These are phyloP conservation scores for Pseudozyma thailandica DNA, from an alignment of 1,284 basidiomycete genomes.

Conservation along the genomic window DNA sequence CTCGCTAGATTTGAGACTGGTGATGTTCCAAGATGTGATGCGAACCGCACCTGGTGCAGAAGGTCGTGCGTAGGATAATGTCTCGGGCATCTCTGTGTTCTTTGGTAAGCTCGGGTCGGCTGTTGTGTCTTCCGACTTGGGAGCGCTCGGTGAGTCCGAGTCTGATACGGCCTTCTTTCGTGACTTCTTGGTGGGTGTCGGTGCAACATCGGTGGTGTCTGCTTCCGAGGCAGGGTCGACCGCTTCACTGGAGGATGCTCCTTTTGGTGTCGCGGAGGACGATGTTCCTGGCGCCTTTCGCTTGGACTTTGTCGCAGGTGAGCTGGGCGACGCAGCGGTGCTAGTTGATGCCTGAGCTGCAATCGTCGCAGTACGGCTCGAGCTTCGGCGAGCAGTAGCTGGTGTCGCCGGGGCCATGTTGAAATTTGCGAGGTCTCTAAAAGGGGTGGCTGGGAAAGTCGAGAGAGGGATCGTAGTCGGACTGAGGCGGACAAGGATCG, in stretches of 20 bases:
- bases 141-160: conserved; percentile 37
- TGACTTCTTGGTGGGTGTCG: conserved; percentile 25
- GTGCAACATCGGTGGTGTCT: not conserved
- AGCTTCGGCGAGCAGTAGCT: conserved; percentile 11
- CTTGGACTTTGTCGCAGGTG: conserved; percentile 23
- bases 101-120: conserved; percentile 43
- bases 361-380: conserved; percentile 10
- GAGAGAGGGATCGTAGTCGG: not conserved
- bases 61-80: conserved; percentile 26
- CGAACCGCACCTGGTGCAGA: conserved; percentile 34
- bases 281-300: conserved; percentile 22
- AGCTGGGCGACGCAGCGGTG: not conserved
- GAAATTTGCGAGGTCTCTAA: not conserved
- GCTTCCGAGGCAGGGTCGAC: not conserved
- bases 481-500: not conserved
- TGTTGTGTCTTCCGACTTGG: conserved; percentile 27
- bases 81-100: conserved; percentile 37
- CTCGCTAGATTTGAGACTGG: conserved; percentile 58
- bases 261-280: conserved; percentile 3
- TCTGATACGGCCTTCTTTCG: conserved; percentile 37
- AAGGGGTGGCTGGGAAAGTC: not conserved
- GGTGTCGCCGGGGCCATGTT: conserved; percentile 17
- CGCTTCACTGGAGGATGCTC: conserved; percentile 1
- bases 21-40: conserved; percentile 64
- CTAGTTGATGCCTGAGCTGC: not conserved